Evolutionary conservation across 805 yeast species (phyloP).

Genomic region (Helenozyma baotianmanensis): DNA sequence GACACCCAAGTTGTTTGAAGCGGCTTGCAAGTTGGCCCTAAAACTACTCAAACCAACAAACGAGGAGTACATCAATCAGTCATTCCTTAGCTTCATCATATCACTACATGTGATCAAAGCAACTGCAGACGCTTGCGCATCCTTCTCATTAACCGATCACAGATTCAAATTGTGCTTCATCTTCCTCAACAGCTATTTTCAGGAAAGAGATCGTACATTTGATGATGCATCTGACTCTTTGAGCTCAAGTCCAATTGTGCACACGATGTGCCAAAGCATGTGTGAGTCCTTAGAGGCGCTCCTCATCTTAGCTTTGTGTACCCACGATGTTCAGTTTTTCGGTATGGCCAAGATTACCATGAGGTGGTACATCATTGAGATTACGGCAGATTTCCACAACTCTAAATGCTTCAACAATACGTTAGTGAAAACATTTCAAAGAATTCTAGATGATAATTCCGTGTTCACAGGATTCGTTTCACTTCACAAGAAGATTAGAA

Average conservation of each 20-base stretch:
- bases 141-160: constrained; percentile 25
- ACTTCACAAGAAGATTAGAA: constrained; percentile 60
- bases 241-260: constrained; percentile 16
- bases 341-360: constrained; percentile 39
- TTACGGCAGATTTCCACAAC: constrained; percentile 2
- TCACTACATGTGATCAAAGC: constrained; percentile 30
- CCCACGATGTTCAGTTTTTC: constrained; percentile 48
- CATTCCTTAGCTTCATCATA: constrained; percentile 14
- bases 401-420: constrained; percentile 16
- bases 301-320: constrained; percentile 46
- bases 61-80: no score
- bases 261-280: constrained; percentile 19
- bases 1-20: constrained; percentile 22
- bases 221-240: constrained; percentile 6
- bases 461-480: constrained; percentile 71
- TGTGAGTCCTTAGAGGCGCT: constrained; percentile 47
- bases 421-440: constrained; percentile 24
- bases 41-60: constrained; percentile 18
- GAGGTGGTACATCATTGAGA: constrained; percentile 25
- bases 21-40: constrained; percentile 32
- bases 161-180: constrained; percentile 34
- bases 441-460: constrained; percentile 40
- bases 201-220: constrained; percentile 19
- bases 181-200: constrained; percentile 31
- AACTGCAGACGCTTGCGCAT: constrained; percentile 25